Evolutionary conservation across 192 early-diverging fungal species (phyloP), one percentile per base, ranked within the genome.

Genomic region (Umbelopsis sp.): DNA sequence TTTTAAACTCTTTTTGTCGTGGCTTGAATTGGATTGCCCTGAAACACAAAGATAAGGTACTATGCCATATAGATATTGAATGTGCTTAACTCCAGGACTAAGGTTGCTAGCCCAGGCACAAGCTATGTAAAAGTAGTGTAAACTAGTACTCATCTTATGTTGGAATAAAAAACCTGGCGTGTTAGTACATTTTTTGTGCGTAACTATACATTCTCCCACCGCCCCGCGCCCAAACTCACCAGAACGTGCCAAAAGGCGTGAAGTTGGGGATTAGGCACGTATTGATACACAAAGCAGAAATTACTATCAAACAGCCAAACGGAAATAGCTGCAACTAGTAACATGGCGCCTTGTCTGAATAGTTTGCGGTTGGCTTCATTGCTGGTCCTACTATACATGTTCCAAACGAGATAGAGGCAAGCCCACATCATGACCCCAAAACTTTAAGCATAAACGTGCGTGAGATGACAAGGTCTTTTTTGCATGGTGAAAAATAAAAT

Each of bases 221-320:
- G 0, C n/a, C 5, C 5, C 4, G 0, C 52, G 20, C 2, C 16
- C 35, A 0, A 20, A n/a, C 30, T 68, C 68, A 68, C 72, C 46
- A 74, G 46, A n/a, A 74, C 53, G 49, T 74, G 72, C 72, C 72
- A 77, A 66, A 71, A 77, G 46, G 75, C 75, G 51, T 77, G 75
- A 0, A 77, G 67, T 48, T 77, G 71, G 4, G 55, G 48, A 35
- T 72, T 77, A 13, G 75, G 71, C 11, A 77, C n/a, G 47, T 72
- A 46, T 21, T 77, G 67, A 53, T 64, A 77, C n/a, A 77, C 46
- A 66, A 77, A 77, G 48, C 75, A 77, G 6, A 77, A 44, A 20
- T 77, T 77, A 35, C 66, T 37, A 58, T 76, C 74, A 58, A 76
- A 77, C 33, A 72, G 47, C 75, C 71, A 77, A 23, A 72, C 75